Evolutionary conservation across 768 basidiomycete genomes (phyloP).

Genomic region (Auriscalpium microsporum): DNA sequence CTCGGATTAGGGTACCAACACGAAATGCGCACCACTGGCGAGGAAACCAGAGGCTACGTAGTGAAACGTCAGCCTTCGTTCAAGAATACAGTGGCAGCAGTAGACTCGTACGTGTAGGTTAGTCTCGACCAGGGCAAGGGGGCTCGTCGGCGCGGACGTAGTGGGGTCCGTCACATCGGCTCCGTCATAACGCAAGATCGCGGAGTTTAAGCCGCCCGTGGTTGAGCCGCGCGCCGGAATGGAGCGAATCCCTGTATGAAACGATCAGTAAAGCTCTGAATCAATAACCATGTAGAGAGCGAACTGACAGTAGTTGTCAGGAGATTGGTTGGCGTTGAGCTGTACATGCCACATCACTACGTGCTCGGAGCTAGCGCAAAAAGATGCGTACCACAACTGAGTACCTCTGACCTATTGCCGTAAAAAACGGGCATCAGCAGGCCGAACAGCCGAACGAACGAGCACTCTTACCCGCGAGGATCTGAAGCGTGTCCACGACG

Average conservation of each 20-base stretch:
- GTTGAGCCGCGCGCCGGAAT: constrained; percentile 17
- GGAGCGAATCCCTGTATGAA: constrained; percentile 8
- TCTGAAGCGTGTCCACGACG: constrained; percentile 17
- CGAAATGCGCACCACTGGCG: not conserved
- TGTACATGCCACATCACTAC: not conserved
- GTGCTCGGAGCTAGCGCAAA: not conserved
- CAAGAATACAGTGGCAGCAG: too few species aligned
- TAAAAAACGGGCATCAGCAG: not conserved
- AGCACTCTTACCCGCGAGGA: constrained; percentile 14
- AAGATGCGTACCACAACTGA: not conserved
- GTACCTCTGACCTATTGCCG: not conserved
- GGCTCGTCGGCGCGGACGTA: constrained; percentile 6
- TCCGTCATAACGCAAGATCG: constrained; percentile 43
- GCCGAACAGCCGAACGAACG: not conserved
- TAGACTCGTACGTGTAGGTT: constrained; percentile 21
- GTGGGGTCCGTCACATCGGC: constrained; percentile 35
- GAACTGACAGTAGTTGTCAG: not conserved
- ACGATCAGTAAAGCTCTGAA: constrained; percentile 12
- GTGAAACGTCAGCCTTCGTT: not conserved
- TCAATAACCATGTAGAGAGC: not conserved
- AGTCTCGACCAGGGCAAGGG: constrained; percentile 27
- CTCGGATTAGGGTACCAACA: not conserved
- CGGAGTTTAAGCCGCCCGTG: constrained; percentile 39
- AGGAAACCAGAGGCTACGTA: not conserved
- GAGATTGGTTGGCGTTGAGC: not conserved